Base-by-base conservation (phyloP, 139 green algal species). In the Nannochloris sp. region DNA sequence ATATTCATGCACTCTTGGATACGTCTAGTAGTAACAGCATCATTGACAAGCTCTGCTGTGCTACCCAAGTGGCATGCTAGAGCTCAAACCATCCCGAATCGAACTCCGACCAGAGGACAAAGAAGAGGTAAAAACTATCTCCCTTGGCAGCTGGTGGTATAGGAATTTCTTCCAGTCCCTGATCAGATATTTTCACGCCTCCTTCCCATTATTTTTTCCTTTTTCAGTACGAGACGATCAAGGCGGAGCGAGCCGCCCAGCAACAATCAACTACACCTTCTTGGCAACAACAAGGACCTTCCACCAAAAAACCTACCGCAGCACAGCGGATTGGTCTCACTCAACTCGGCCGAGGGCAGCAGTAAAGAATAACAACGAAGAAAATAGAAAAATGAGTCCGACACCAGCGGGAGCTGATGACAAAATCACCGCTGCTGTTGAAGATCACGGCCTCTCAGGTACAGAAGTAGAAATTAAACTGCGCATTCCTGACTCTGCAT, bases 391-490 rank as follows among this genome's bases (percentile, higher is more conserved):
- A 46, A 14, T 48, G 30, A 24, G 45, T 29, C 3, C 66, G 36
- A 3, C 33, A 47, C 29, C n/a, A 27, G 39, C 62, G 24, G 19
- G 47, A 32, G 51, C 54, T 31, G 53, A 27, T 25, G 60, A 36
- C 9, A 23, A 58, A 64, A 60, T 34, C n/a, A 34, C 38, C 10
- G 69, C 38, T 48, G 23, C 34, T 39, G 54, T 55, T 36, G 61
- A 60, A 39, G 19, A 30, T 6, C 44, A 19, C 19, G 24, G 29
- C 13, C 30, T 30, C 12, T 15, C 30, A 12, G 42, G 53, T 2
- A 53, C 25, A 65, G 77, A 97, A 81, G 88, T 97, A 2, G 91
- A 97, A 68, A 77, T 97, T 14, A 97, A 97, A 79, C 82, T 97
- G 32, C 73, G 88, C 2, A 69, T 97, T 30, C 75, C 81, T 2